phyloP scores from a whole-genome alignment of 2,329 filamentous ascomycete genomes.

The Talaromyces sp. region DNA sequence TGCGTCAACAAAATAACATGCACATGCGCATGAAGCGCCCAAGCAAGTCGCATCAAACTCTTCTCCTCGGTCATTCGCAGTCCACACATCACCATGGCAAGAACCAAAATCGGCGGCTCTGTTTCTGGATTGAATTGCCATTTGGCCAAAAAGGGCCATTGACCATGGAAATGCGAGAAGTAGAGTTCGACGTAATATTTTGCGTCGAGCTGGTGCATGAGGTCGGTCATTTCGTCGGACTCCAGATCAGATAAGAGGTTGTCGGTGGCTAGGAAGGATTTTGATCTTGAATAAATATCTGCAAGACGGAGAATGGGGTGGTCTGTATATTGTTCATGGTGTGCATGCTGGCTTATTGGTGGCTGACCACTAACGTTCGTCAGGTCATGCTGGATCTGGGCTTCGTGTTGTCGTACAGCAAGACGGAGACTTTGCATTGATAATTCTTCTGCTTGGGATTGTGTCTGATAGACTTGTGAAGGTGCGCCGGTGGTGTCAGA shows the following conservation, averaged over 20 bases:
- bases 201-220: conserved; percentile 12
- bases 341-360: not conserved
- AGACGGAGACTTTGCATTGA: conserved; percentile 9
- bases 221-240: not conserved
- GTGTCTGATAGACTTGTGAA: not conserved
- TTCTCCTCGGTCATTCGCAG: conserved; percentile 25
- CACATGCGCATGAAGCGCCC: conserved; percentile 26
- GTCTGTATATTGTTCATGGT: not conserved
- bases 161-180: conserved; percentile 27
- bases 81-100: conserved; percentile 29
- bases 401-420: conserved; percentile 10
- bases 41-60: conserved; percentile 22
- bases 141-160: conserved; percentile 31
- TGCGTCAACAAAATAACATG: conserved; percentile 26
- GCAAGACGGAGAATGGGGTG: not conserved
- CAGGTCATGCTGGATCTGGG: conserved; percentile 7
- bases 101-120: conserved; percentile 28
- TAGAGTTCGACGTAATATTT: conserved; percentile 25
- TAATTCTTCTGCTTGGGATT: not conserved
- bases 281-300: not conserved
- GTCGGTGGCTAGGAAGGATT: not conserved
- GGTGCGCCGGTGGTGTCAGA: not conserved
- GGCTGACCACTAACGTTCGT: not conserved
- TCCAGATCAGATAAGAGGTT: not conserved
- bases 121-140: conserved; percentile 22